phyloP scores from a whole-genome alignment of 2,329 filamentous ascomycete genomes.

The Plectosphaerella cucumerina region DNA sequence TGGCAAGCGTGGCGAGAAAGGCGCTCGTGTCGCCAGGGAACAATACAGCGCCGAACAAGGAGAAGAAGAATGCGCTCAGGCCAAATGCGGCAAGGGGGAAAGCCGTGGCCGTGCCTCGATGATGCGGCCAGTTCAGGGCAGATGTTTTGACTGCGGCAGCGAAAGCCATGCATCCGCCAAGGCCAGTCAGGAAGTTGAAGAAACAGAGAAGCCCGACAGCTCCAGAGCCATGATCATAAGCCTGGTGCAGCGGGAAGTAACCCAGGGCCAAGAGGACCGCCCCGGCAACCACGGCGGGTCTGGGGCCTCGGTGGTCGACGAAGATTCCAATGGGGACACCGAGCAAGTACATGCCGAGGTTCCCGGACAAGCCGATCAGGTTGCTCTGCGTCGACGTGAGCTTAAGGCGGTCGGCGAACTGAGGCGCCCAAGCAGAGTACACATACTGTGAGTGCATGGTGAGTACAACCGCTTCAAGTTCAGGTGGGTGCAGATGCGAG shows the following conservation, averaged over 20 bases:
- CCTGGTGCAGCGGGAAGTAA: constrained; percentile 80
- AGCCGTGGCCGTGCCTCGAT: constrained; percentile 89
- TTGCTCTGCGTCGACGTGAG: constrained; percentile 92
- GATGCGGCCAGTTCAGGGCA: constrained; percentile 85
- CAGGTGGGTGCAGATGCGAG: background rate
- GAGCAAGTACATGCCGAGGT: constrained; percentile 88
- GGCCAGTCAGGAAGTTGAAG: constrained; percentile 79
- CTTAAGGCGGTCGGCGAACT: constrained; percentile 82
- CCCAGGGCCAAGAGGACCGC: constrained; percentile 68
- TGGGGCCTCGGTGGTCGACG: constrained; percentile 76
- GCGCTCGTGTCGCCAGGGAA: constrained; percentile 80
- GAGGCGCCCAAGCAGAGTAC: constrained; percentile 95
- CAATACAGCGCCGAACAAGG: constrained; percentile 67
- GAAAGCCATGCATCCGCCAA: constrained; percentile 91
- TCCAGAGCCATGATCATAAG: constrained; percentile 65
- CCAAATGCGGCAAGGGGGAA: constrained; percentile 92
- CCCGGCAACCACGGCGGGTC: constrained; percentile 73
- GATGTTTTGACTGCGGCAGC: constrained; percentile 80
- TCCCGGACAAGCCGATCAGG: constrained; percentile 79
- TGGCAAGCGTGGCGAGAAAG: constrained; percentile 75
- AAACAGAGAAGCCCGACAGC: constrained; percentile 66
- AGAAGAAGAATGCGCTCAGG: constrained; percentile 94
- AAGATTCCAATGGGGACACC: constrained; percentile 87
- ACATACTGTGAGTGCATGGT: constrained; percentile 66
- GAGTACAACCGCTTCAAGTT: background rate